Evolutionary conservation across 2,329 filamentous ascomycete genomes (phyloP), one percentile per base, ranked within the genome.

Genomic region (Alternaria arbusti): DNA sequence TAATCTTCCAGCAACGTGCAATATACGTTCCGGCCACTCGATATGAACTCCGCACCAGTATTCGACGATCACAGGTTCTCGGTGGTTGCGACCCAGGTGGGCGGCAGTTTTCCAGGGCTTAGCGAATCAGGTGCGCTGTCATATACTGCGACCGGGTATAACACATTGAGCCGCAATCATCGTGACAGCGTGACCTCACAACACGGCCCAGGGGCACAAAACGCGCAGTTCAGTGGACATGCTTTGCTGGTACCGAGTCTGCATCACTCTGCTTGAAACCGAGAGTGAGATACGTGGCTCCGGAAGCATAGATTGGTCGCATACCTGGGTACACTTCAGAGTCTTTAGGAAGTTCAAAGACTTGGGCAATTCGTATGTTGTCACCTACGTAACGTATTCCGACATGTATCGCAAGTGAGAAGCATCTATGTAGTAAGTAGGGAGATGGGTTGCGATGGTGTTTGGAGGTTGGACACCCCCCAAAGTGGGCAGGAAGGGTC

Each of bases 1-100:
- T 74, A 76, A 76, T 75, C 61, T 67, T 65, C 55, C 20, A 60
- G 32, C 63, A 67, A 67, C 72, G 57, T 61, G 64, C 65, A 77
- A 76, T 76, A 61, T 74, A 73, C 67, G 55, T 61, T 64, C 68
- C 66, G 65, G 50, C 64, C 65, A 65, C 59, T 67, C 51, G 61
- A 70, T 57, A 68, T 67, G 45, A 61, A 57, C 32, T 40, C 49
- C 44, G 58, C 50, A 61, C 50, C 61, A 45, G 43, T n/a, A 45
- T n/a, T 43, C 32, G 55, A 30, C 54, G 32, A 51, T 57, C 57
- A 61, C 36, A 59, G 60, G 58, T 55, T 30, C 58, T 49, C 23
- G 54, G 49, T 51, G 25, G 22, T 44, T 50, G 47, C 26, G 25
- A 54, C 47, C 69, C 69, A 57, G 66, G 66, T 65, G 56, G 40